These are phyloP conservation scores for Myxozyma melibiosi DNA, from an alignment of 805 yeast genomes.

Conservation along the genomic window DNA sequence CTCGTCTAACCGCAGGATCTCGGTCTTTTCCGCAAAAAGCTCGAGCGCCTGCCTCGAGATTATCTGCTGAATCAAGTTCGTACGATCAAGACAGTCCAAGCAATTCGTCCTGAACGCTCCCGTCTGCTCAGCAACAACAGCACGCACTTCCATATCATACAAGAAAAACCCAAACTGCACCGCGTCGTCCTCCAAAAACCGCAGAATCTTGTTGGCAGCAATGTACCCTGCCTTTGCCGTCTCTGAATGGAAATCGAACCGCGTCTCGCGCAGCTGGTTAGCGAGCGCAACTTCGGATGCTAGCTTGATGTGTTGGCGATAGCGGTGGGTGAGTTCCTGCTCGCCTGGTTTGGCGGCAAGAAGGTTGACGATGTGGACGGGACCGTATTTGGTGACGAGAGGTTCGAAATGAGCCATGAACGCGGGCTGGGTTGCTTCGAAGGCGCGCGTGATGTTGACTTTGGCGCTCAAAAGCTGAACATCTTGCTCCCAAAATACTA, in stretches of 20 bases:
- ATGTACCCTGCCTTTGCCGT: conserved; percentile 82
- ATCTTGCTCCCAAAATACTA: conserved; percentile 95
- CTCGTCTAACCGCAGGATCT: conserved; percentile 36
- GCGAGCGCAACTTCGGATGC: conserved; percentile 41
- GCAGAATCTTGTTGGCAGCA: conserved; percentile 71
- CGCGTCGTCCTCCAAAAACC: conserved; percentile 63
- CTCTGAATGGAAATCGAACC: conserved; percentile 92
- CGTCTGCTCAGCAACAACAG: conserved; percentile 70
- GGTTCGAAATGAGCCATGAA: conserved; percentile 79
- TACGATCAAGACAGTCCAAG: conserved; percentile 91
- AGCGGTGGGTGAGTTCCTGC: conserved; percentile 67
- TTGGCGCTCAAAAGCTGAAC: conserved; percentile 82
- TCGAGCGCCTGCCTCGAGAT: conserved; percentile 70
- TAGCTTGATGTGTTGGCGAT: conserved; percentile 57
- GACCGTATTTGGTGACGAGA: conserved; percentile 75
- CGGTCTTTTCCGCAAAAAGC: conserved; percentile 47
- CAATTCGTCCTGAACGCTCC: conserved; percentile 95
- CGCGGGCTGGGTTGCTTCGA: conserved; percentile 90
- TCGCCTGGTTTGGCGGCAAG: conserved; percentile 81
- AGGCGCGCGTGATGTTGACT: conserved; percentile 81
- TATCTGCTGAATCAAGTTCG: conserved; percentile 79
- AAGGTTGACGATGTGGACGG: conserved; percentile 84
- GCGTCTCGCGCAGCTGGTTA: conserved; percentile 60
- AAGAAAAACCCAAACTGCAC: conserved; percentile 81
- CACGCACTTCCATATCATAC: conserved; percentile 59